phyloP scores from a whole-genome alignment of 1,139 yeast species.

The Scheffersomyces parashehatae region DNA sequence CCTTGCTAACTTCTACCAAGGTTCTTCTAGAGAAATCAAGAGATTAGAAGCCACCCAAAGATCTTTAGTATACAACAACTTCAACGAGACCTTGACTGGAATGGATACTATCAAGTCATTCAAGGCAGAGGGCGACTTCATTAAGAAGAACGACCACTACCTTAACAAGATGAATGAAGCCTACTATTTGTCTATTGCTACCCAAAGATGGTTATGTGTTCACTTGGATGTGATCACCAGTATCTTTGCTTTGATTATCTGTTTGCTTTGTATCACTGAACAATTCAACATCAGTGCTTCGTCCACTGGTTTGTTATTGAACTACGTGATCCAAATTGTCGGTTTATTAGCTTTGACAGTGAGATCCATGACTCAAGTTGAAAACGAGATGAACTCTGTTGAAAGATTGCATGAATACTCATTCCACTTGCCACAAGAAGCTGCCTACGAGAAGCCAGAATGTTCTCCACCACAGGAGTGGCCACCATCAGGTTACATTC shows the following conservation, averaged over 20 bases:
- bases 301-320: slow-evolving; percentile 44
- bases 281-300: slow-evolving; percentile 44
- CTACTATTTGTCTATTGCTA: slow-evolving; percentile 40
- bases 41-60: slow-evolving; percentile 47
- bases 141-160: slow-evolving; percentile 35
- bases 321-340: slow-evolving; percentile 46
- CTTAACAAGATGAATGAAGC: slow-evolving; percentile 48
- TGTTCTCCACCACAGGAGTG: slow-evolving; percentile 57
- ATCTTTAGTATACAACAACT: slow-evolving; percentile 47
- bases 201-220: slow-evolving; percentile 47
- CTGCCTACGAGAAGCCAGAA: slow-evolving; percentile 53
- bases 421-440: slow-evolving; percentile 58
- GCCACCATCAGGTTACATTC: slow-evolving; percentile 55
- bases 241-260: slow-evolving; percentile 38
- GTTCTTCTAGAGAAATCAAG: slow-evolving; percentile 46
- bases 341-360: slow-evolving; percentile 44
- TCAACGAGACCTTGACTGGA: slow-evolving; percentile 48
- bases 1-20: slow-evolving; percentile 43
- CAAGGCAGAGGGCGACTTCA: slow-evolving; percentile 30
- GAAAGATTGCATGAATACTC: slow-evolving; percentile 48
- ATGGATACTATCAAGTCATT: slow-evolving; percentile 45
- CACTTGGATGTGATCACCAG: slow-evolving; percentile 43
- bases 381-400: slow-evolving; percentile 49
- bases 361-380: slow-evolving; percentile 47
- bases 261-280: slow-evolving; percentile 41